Evolutionary conservation across 495 filamentous ascomycete genomes (phyloP).

Genomic region (Hypoxylon intermedium): DNA sequence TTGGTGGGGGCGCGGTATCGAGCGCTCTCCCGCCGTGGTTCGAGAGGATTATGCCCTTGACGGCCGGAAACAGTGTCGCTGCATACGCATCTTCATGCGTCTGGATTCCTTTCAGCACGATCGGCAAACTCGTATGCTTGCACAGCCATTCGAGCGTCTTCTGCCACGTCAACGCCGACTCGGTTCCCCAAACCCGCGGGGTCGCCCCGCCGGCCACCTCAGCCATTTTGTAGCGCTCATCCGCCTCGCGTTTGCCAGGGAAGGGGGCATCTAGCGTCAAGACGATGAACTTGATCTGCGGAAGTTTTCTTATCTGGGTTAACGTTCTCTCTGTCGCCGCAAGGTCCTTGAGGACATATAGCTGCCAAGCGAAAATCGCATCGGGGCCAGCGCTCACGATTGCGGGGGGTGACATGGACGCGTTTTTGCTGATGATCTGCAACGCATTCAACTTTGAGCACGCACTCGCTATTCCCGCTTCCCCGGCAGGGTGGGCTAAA

Average conservation of each 20-base stretch:
- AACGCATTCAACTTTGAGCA: conserved; percentile 71
- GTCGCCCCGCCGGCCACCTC: conserved; percentile 48
- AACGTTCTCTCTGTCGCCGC: conserved; percentile 74
- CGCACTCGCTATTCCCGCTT: conserved; percentile 75
- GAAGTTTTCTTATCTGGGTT: conserved; percentile 68
- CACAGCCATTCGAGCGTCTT: conserved; percentile 71
- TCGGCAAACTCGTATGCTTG: conserved; percentile 70
- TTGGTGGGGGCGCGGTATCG: conserved; percentile 77
- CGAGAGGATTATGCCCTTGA: conserved; percentile 79
- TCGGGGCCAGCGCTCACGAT: conserved; percentile 66
- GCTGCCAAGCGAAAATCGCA: conserved; percentile 81
- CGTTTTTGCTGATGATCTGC: conserved; percentile 81
- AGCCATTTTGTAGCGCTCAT: conserved; percentile 61
- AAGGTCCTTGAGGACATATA: conserved; percentile 77
- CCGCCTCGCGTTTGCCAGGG: conserved; percentile 80
- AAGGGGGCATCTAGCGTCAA: conserved; percentile 82
- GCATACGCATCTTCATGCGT: conserved; percentile 84
- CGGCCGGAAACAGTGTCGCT: conserved; percentile 65
- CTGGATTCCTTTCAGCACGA: conserved; percentile 81
- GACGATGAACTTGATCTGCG: conserved; percentile 71
- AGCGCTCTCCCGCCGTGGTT: conserved; percentile 80
- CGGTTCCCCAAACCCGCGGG: conserved; percentile 64
- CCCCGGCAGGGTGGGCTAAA: conserved; percentile 75
- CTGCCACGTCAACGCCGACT: conserved; percentile 74
- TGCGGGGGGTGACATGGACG: conserved; percentile 75